phyloP scores from a whole-genome alignment of 2,329 filamentous ascomycete species.

The Geosmithia putterillii region DNA sequence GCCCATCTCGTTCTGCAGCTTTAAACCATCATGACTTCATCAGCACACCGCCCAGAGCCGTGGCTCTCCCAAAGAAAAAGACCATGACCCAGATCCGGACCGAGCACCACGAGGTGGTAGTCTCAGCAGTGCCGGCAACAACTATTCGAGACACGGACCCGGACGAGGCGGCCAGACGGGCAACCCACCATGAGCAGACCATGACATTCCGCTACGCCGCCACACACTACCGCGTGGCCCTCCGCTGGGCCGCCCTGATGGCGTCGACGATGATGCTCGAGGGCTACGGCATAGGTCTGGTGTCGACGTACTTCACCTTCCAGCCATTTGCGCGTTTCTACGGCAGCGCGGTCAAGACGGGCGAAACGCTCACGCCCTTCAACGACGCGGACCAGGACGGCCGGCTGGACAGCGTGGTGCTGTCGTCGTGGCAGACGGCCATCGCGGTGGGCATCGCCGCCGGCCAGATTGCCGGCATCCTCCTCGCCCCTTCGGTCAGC shows the following conservation, averaged over 20 bases:
- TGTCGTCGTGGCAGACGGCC: slow-evolving; percentile 5
- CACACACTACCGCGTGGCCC: slow-evolving; percentile 5
- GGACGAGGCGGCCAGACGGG: slow-evolving; percentile 5
- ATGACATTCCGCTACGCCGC: slow-evolving; percentile 7
- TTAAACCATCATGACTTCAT: too few species aligned
- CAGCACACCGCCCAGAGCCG: too few species aligned
- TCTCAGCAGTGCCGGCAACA: too few species aligned
- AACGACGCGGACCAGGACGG: neutral
- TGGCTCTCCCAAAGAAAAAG: too few species aligned
- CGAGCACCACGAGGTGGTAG: too few species aligned
- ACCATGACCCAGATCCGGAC: too few species aligned
- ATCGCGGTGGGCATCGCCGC: slow-evolving; percentile 6
- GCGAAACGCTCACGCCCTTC: neutral
- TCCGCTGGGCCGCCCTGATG: slow-evolving; percentile 8
- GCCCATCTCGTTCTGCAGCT: too few species aligned
- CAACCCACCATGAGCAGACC: slow-evolving; percentile 5
- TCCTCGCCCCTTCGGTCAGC: slow-evolving; percentile 5
- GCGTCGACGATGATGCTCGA: slow-evolving; percentile 21
- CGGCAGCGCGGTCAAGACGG: slow-evolving; percentile 1
- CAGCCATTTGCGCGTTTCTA: slow-evolving; percentile 3
- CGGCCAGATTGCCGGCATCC: slow-evolving; percentile 7
- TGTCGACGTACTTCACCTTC: slow-evolving; percentile 8
- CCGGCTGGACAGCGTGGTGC: neutral
- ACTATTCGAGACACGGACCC: neutral
- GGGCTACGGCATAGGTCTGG: slow-evolving; percentile 15